phyloP scores from a whole-genome alignment of 768 basidiomycete species.

The Serendipita sp. region DNA sequence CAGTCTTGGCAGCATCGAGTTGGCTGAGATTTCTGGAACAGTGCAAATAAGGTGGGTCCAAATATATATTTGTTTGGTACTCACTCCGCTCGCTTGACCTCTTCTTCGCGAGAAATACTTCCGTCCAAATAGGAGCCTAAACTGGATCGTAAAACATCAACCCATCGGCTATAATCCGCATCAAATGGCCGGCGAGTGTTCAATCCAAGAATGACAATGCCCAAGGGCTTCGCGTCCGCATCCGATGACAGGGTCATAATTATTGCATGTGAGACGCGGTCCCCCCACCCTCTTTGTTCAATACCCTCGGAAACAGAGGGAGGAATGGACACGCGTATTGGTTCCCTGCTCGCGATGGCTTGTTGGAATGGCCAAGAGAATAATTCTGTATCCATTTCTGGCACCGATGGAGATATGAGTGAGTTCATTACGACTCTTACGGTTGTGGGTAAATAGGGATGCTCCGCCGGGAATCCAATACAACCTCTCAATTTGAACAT shows the following conservation, averaged over 20 bases:
- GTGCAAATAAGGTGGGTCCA: neutral
- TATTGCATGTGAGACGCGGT: constrained; percentile 13
- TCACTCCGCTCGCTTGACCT: constrained; percentile 15
- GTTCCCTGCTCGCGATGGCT: neutral
- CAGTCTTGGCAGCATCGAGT: constrained; percentile 16
- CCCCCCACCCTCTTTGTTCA: constrained; percentile 13
- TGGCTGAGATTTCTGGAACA: constrained; percentile 13
- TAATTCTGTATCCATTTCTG: neutral
- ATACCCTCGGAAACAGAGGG: constrained; percentile 8
- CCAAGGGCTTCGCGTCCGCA: constrained; percentile 9
- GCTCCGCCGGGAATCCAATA: constrained; percentile 10
- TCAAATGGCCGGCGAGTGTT: constrained; percentile 17
- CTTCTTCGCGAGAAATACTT: constrained; percentile 15
- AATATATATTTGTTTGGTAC: neutral
- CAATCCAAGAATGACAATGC: constrained; percentile 16
- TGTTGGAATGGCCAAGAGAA: neutral
- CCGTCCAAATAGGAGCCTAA: constrained; percentile 13
- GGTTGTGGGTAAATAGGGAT: constrained; percentile 9
- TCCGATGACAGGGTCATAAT: constrained; percentile 14
- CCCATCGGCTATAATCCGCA: constrained; percentile 12
- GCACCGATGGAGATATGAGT: neutral
- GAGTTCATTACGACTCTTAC: constrained; percentile 2
- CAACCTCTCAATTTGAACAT: constrained; percentile 10
- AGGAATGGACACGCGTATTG: constrained; percentile 7
- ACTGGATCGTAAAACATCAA: constrained; percentile 12